Base-by-base conservation (phyloP, 495 filamentous ascomycete genomes). In the Hypomontagnella submonticulosa region DNA sequence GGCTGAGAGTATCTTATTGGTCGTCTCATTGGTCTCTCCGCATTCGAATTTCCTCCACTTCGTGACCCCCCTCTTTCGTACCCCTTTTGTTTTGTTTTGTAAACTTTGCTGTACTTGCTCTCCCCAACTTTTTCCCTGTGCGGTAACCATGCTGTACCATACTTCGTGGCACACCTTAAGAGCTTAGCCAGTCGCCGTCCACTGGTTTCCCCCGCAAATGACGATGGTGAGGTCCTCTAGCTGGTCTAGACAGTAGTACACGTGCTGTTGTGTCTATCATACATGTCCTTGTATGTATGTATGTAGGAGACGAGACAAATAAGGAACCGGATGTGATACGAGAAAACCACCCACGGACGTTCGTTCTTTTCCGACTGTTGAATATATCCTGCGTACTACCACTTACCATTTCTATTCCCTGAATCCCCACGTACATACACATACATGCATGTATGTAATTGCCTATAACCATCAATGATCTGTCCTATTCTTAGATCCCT, bases 1-100 rank as follows among this genome's bases (percentile, higher is more conserved):
- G 34, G 20, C 10, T n/a, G 33, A 52, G 36, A 23, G 5, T 9
- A 37, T 40, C 23, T 27, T 3, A 27, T 27, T 27, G 23, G 23
- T 27, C 38, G 30, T 59, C 30, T 67, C 20, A 67, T 67, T 67
- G 65, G 65, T 68, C 58, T 68, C 58, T 68, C 65, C 65, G 65
- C 65, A 62, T 43, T 44, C 34, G 36, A 60, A 63, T 15, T 12
- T 54, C 51, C 36, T 48, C 57, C 54, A 47, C 63, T 20, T 37
- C 27, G 19, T 43, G 3, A 44, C 12, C 41, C 6, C 18, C 36
- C 16, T 15, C 12, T 33, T 33, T 15, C 40, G 1, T n/a, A n/a
- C n/a, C n/a, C n/a, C n/a, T n/a, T n/a, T n/a, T n/a, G n/a, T n/a
- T n/a, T n/a, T n/a, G n/a, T n/a, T n/a, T n/a, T n/a, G n/a, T 56